Base-by-base conservation (phyloP, 345 rosid genomes). In the Sisymbrium irio region DNA sequence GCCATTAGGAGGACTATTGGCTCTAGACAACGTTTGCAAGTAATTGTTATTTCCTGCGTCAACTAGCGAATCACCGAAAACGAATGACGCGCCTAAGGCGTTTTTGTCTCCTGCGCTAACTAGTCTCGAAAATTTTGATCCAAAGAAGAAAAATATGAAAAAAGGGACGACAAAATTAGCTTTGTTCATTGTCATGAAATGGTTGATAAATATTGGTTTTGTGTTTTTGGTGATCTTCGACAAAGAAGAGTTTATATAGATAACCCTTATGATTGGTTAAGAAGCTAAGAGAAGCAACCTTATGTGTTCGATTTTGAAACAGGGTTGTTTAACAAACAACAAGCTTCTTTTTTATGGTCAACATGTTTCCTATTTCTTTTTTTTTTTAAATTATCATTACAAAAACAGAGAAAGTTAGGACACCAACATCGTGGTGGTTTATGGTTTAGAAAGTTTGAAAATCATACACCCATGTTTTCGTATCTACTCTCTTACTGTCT, bases 31-130 rank as follows among this genome's bases (percentile, higher is more conserved):
- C 14, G 97, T 94, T 12, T 83, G 84, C 12, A 94, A 56, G 71
- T 86, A 91, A 36, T 94, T 91, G 60, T 94, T 91, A 59, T 94
- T 94, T 22, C 98, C 97, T 7, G 94, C 96, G 47, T 94, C 97
- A 15, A 91, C 96, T 3, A 91, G 41, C 4, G 98, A 94, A 78
- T 94, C 98, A 1, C 97, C 98, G 5, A 91, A 94, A 27, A 94
- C 73, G 33, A 84, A 89, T 7, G 97, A 86, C 6, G 93, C 96
- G 9, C 87, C 95, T 8, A 82, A 40, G 0, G 13, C 63, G 11
- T 56, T 56, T 18, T 58, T 32, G 39, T 62, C 81, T 25, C 74
- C 78, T n/a, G 80, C 85, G 1, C 28, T 53, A 8, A 28, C 62
- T 11, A 77, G 57, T 17, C 9, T 11, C 0, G 5, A 67, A 19